Base-by-base conservation (phyloP, 345 rosid genomes). In the Conringia planisiliqua region DNA sequence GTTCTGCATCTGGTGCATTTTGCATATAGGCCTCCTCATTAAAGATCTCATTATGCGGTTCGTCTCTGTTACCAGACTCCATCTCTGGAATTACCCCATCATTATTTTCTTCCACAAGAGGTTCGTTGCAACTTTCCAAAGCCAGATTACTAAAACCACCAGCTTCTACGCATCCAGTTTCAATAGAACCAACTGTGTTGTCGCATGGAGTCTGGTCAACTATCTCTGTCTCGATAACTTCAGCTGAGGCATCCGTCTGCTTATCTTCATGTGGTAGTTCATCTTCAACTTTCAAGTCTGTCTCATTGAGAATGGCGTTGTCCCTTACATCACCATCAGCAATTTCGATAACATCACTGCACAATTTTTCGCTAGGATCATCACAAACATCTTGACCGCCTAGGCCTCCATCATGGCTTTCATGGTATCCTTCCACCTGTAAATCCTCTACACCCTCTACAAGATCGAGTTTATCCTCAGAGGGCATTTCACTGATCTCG, bases 91-190 rank as follows among this genome's bases (percentile, higher is more conserved):
- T 78, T 68, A 27, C 52, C 32, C 47, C 82, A 62, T 77, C 88
- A 69, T 68, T 80, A 55, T 68, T 78, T 63, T 50, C 76, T 56
- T 71, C 85, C 36, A 70, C 81, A n/a, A 68, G 57, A 70, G 78
- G 68, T 71, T 72, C 86, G 27, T 74, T 82, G 72, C 58, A 81
- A 82, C 73, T 81, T 65, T 74, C 74, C 65, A 79, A 72, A 63
- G 46, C 40, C 71, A 26, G 39, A 68, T 80, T 63, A 51, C 73
- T 61, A 46, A 70, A 78, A 52, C 40, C 79, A 42, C 70, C 75
- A 63, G 62, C 77, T 81, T 75, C 86, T 30, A 42, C 39, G 42
- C 76, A 52, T 9, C 27, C 64, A 63, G 73, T 57, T 70, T 67
- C 83, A 47, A 62, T 42, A 44, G 78, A 78, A 58, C 69, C 36